These are phyloP conservation scores for Xerocomus minutiporus DNA, from an alignment of 1,284 basidiomycete species.

Conservation along the genomic window DNA sequence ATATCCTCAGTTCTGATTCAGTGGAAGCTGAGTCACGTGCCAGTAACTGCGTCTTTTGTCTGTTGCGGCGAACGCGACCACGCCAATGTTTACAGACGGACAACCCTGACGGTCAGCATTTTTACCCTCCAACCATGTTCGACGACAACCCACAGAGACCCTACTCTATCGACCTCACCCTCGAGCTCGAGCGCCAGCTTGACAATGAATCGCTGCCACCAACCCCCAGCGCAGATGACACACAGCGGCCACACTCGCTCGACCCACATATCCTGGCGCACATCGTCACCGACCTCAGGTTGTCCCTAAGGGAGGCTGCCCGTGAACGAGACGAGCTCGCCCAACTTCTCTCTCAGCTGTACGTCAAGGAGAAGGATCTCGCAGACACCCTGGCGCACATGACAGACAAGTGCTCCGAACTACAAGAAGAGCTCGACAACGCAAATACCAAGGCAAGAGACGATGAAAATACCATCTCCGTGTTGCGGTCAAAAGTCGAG, in stretches of 20 bases:
- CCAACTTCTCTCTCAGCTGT: conserved; percentile 46
- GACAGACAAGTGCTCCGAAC: conserved; percentile 56
- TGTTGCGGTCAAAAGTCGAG: conserved; percentile 84
- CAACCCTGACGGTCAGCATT: conserved; percentile 1
- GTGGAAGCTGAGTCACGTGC: conserved; percentile 17
- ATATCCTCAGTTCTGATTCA: neutral
- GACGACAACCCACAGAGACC: conserved; percentile 26
- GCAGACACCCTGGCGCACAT: conserved; percentile 58
- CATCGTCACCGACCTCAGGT: conserved; percentile 63
- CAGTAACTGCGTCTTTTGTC: neutral
- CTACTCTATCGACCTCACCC: conserved; percentile 69
- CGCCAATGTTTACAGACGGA: neutral
- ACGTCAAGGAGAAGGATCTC: conserved; percentile 52
- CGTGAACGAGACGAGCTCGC: conserved; percentile 64
- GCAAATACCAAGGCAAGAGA: conserved; percentile 61
- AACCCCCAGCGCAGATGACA: conserved; percentile 23
- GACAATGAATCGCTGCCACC: conserved; percentile 57
- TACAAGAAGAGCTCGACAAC: conserved; percentile 58
- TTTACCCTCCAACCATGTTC: conserved; percentile 19
- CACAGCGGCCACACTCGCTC: conserved; percentile 49
- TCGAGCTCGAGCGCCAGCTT: conserved; percentile 73
- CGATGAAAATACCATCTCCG: conserved; percentile 76
- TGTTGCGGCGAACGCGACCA: conserved; percentile 12
- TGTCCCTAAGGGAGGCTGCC: conserved; percentile 55
- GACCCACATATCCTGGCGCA: conserved; percentile 73